Conservation (phyloP, 2,329 filamentous ascomycete species). For the Microdochium nivale region DNA sequence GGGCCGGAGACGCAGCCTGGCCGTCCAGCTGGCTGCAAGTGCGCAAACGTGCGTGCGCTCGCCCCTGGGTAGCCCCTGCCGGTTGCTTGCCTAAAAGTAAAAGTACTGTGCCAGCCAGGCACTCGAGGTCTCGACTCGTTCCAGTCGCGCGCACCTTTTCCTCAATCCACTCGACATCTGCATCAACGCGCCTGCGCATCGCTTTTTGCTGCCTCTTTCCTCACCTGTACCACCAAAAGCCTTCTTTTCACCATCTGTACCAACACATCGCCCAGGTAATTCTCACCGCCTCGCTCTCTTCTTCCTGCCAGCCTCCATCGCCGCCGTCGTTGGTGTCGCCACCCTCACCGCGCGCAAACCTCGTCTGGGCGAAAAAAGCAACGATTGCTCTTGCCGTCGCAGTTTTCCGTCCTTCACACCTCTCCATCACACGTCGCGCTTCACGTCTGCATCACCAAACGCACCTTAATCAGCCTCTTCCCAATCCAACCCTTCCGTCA, state of each 20-base stretch:
- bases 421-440: background rate
- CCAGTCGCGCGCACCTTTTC: background rate
- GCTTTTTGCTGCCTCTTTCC: background rate
- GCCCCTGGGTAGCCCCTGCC: too few relatives aligned
- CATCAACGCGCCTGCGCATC: background rate
- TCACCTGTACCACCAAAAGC: background rate
- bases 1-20: too few relatives aligned
- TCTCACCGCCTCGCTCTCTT: background rate
- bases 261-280: background rate
- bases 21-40: too few relatives aligned
- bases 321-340: background rate
- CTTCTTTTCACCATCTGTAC: background rate
- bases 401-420: background rate
- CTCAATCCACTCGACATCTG: too few relatives aligned
- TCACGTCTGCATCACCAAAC: background rate
- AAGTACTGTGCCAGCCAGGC: too few relatives aligned
- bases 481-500: background rate
- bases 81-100: too few relatives aligned
- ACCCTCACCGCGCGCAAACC: background rate
- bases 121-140: background rate
- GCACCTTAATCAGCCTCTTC: background rate
- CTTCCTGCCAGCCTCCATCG: background rate
- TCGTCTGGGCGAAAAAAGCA: background rate
- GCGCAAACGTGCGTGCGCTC: too few relatives aligned
- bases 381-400: background rate